Conservation (phyloP, 148 eudicot genomes). For the Beta vulgaris region DNA sequence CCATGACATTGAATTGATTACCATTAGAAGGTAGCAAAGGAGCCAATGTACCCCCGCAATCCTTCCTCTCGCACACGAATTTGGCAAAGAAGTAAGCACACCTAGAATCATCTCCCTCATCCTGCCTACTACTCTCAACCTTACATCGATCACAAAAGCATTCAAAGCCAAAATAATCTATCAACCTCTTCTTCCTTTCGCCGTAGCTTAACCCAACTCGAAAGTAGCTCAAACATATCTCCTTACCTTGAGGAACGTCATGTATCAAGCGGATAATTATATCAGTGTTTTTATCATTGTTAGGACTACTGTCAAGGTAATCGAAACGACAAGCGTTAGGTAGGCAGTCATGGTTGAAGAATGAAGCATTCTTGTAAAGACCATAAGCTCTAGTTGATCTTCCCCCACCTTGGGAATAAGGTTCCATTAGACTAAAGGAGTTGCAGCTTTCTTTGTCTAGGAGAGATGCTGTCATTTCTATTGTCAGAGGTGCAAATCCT, state of each 20-base stretch:
- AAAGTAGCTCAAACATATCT: conserved; percentile 77
- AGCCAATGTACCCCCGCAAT: conserved; percentile 88
- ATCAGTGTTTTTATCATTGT: conserved; percentile 39
- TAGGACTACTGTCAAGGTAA: conserved; percentile 45
- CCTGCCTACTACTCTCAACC: conserved; percentile 30
- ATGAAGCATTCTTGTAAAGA: conserved; percentile 65
- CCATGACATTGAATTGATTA: conserved; percentile 39
- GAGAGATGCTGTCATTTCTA: conserved; percentile 47
- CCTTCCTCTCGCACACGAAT: conserved; percentile 60
- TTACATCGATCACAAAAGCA: conserved; percentile 74
- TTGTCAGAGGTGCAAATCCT: conserved; percentile 31
- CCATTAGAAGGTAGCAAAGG: conserved; percentile 50
- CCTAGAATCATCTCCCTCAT: conserved; percentile 45
- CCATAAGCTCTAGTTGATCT: conserved; percentile 80
- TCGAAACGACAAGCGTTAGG: conserved; percentile 92
- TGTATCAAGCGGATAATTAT: conserved; percentile 64
- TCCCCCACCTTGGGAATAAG: conserved; percentile 32
- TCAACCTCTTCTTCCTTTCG: conserved; percentile 57
- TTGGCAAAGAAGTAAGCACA: conserved; percentile 63
- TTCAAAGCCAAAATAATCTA: conserved; percentile 63
- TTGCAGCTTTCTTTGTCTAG: conserved; percentile 72
- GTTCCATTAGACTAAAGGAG: conserved; percentile 84
- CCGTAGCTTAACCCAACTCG: conserved; percentile 53
- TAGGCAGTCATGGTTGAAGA: conserved; percentile 84
- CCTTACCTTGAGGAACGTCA: conserved; percentile 63